Evolutionary conservation across 1,139 yeast genomes (phyloP).

Genomic region (Hemisphaericaspora lyxosophila): DNA sequence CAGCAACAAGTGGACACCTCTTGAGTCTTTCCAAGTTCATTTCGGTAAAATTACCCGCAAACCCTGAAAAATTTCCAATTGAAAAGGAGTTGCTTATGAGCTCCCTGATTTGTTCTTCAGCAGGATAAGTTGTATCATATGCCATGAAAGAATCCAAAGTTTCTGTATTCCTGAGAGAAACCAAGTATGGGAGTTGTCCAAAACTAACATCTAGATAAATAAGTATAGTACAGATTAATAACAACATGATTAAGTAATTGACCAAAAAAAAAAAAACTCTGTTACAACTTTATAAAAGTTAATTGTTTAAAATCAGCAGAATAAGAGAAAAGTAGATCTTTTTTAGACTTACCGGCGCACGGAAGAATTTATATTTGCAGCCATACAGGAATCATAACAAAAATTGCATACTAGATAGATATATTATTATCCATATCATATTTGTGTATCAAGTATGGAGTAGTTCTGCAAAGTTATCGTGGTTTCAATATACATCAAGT

Average conservation of each 20-base stretch:
- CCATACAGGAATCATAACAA: background rate
- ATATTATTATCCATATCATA: too few species aligned
- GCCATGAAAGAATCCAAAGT: constrained; percentile 40
- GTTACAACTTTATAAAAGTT: background rate
- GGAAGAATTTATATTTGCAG: background rate
- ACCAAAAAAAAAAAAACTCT: too few species aligned
- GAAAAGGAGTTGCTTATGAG: constrained; percentile 47
- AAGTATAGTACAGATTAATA: background rate
- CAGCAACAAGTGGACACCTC: constrained; percentile 51
- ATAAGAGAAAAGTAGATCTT: background rate
- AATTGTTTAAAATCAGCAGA: background rate
- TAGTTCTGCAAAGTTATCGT: too few species aligned
- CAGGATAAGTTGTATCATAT: constrained; percentile 35
- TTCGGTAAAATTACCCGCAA: constrained; percentile 57
- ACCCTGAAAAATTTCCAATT: constrained; percentile 65
- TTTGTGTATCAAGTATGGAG: too few species aligned
- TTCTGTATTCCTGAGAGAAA: constrained; percentile 27
- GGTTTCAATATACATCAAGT: too few species aligned
- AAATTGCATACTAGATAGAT: too few species aligned
- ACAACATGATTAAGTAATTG: background rate
- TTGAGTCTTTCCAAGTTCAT: constrained; percentile 48
- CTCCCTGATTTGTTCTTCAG: constrained; percentile 37
- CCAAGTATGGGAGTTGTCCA: constrained; percentile 19
- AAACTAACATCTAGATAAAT: background rate
- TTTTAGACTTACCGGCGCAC: background rate